Percentiles rank a stretch among this genome's conserved stretches.
Evolutionary conservation across 208 protist species (phyloP).

Genomic region (Naegleria fowleri): DNA sequence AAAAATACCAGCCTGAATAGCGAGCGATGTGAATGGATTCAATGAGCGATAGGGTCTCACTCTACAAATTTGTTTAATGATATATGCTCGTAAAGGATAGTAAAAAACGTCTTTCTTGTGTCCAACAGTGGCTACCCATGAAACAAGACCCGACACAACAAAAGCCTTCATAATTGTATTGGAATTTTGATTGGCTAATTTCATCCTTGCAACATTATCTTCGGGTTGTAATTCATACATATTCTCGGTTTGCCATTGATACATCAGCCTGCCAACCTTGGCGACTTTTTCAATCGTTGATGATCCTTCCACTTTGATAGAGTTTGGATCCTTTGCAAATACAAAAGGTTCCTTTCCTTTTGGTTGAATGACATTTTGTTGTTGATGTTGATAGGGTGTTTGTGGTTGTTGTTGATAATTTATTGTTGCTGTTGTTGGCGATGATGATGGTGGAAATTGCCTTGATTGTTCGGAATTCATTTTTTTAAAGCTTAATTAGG

Average conservation of each 20-base stretch:
- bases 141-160: background rate
- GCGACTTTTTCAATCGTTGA: background rate
- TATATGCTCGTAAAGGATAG: background rate
- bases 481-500: too few relatives aligned
- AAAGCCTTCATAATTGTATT: background rate
- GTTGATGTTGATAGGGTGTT: background rate
- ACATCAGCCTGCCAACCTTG: background rate
- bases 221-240: constrained; percentile 1
- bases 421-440: background rate
- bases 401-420: background rate
- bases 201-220: background rate
- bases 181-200: background rate
- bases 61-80: background rate
- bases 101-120: background rate
- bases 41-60: background rate
- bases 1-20: background rate
- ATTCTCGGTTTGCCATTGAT: background rate
- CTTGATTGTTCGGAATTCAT: too few relatives aligned
- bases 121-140: background rate
- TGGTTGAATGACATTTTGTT: background rate
- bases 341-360: background rate
- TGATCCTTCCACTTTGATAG: background rate
- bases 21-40: background rate
- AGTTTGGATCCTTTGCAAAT: background rate
- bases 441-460: background rate